Evolutionary conservation across 345 rosid species (phyloP).

Genomic region (Lenwebbia sp.): DNA sequence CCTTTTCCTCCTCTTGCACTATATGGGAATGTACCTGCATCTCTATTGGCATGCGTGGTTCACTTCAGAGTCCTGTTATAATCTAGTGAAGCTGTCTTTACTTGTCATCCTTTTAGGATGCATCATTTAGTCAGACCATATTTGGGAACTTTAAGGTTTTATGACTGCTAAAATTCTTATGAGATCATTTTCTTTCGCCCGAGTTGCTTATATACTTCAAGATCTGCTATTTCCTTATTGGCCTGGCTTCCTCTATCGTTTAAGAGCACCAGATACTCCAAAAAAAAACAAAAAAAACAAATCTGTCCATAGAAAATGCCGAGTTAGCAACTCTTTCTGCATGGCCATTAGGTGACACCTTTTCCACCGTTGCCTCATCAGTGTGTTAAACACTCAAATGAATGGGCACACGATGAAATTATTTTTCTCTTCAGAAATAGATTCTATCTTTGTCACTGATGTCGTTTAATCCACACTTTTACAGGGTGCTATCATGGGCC

Average conservation of each 20-base stretch:
- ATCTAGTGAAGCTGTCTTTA: not conserved
- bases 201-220: not conserved
- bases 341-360: not conserved
- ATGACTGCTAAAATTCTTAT: not conserved
- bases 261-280: not conserved
- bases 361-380: not conserved
- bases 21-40: not conserved
- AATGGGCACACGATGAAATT: not conserved
- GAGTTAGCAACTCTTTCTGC: not conserved
- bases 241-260: not conserved
- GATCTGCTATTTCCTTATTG: not conserved
- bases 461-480: not conserved
- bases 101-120: not conserved
- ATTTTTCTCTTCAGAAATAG: not conserved
- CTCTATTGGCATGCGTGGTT: not conserved
- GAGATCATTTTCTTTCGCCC: not conserved
- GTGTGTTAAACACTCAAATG: not conserved
- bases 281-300: not conserved
- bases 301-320: not conserved
- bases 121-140: not conserved
- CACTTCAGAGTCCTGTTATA: not conserved
- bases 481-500: slow-evolving; percentile 99
- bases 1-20: not conserved
- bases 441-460: not conserved
- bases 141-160: not conserved